Evolutionary conservation across 2,329 filamentous ascomycete genomes (phyloP), one percentile per base, ranked within the genome.

Genomic region (Talaromyces sp.): DNA sequence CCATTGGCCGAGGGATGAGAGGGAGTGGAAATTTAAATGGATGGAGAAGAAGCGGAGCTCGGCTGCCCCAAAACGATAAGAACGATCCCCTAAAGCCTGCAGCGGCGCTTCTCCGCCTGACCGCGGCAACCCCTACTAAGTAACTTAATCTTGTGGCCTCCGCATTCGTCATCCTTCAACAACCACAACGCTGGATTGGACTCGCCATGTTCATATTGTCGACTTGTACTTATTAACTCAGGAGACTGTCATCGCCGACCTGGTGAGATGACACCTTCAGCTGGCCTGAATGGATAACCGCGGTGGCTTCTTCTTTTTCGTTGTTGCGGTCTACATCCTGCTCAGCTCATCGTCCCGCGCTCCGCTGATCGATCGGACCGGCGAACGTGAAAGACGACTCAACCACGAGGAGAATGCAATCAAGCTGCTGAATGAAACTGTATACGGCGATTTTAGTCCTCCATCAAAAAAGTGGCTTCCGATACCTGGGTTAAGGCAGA

Each of bases 401-500:
- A 76, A 76, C 19, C 78, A 81, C 67, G 84, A 87, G 74, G 80
- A 81, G 69, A 75, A 79, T 67, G 81, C 82, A 63, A 77, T 87
- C 22, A 76, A 77, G 14, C 72, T 84, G n/a, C 70, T 85, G 43
- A 82, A 82, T 60, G 80, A 79, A 64, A 83, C 84, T 8, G 75
- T 74, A 5, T 85, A 84, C 75, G 84, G 83, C 41, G 82, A 85
- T 62, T 82, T 87, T 45, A 75, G 82, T 71, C 75, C 80, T 22
- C 67, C 66, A 35, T 73, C 78, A 10, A 73, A 80, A 66, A 80
- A 75, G 68, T 85, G 81, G 83, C 78, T 93, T 66, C 92, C 92
- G 70, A 80, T 97, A 60, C 91, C 91, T 2, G 94, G 94, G 0
- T 88, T 96, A 67, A 86, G 90, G 58, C 80, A 87, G 56, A 84